These are phyloP conservation scores for Neofusicoccum laricinum DNA, from an alignment of 2,329 filamentous ascomycete genomes.

Conservation along the genomic window DNA sequence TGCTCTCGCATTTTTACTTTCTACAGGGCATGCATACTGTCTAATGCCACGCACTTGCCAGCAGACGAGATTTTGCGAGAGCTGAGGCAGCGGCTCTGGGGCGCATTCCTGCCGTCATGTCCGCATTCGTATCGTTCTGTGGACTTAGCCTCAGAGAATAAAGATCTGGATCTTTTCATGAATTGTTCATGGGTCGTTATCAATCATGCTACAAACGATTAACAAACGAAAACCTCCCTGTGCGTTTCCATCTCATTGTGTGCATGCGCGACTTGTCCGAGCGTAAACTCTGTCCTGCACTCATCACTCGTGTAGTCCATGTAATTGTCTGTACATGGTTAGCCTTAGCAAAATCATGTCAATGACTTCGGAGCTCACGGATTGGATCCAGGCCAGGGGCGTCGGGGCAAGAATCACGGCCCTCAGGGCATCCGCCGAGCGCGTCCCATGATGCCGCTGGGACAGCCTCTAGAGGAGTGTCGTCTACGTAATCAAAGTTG, in stretches of 20 bases:
- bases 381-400: slow-evolving; percentile 32
- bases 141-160: too few relatives aligned
- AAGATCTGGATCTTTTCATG: too few relatives aligned
- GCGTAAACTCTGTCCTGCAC: neutral
- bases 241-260: neutral
- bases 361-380: slow-evolving; percentile 3
- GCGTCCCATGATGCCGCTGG: neutral
- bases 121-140: too few relatives aligned
- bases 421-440: neutral
- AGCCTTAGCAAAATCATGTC: neutral
- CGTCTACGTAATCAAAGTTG: slow-evolving; percentile 41
- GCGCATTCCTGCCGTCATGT: too few relatives aligned
- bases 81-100: too few relatives aligned
- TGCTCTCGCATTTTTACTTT: too few relatives aligned
- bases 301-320: slow-evolving; percentile 32
- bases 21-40: too few relatives aligned
- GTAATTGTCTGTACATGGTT: slow-evolving; percentile 26
- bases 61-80: too few relatives aligned
- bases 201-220: too few relatives aligned
- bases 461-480: slow-evolving; percentile 40
- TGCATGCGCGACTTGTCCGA: neutral
- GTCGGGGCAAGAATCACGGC: slow-evolving; percentile 28
- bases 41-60: too few relatives aligned
- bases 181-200: too few relatives aligned
- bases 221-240: neutral